Conservation (phyloP, 2,329 filamentous ascomycete genomes). For the Diplodia corticola region DNA sequence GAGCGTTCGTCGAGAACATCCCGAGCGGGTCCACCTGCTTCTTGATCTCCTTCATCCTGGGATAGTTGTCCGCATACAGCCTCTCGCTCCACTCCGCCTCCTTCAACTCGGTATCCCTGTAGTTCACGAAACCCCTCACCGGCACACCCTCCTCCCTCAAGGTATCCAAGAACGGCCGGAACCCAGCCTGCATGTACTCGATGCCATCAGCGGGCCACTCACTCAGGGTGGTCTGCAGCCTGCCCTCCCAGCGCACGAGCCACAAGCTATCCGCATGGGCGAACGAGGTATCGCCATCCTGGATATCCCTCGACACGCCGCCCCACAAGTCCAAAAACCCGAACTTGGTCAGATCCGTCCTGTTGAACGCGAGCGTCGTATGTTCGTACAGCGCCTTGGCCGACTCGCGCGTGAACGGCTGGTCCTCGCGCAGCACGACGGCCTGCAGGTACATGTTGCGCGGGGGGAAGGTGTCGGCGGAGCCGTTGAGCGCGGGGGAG, state of each 20-base stretch:
- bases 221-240: neutral
- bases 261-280: constrained; percentile 28
- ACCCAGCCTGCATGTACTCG: constrained; percentile 27
- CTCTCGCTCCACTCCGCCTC: constrained; percentile 27
- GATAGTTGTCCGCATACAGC: constrained; percentile 27
- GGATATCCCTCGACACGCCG: constrained; percentile 25
- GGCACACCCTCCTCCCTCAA: constrained; percentile 23
- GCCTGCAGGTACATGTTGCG: constrained; percentile 27
- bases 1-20: constrained; percentile 27
- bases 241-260: constrained; percentile 29
- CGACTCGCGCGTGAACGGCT: constrained; percentile 25
- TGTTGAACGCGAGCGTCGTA: constrained; percentile 25
- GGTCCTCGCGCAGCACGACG: constrained; percentile 23
- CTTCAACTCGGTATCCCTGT: constrained; percentile 26
- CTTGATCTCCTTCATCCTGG: constrained; percentile 28
- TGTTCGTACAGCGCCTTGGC: constrained; percentile 25
- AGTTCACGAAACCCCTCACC: constrained; percentile 29
- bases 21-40: constrained; percentile 24
- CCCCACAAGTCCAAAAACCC: constrained; percentile 30
- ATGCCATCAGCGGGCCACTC: constrained; percentile 28
- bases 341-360: constrained; percentile 27
- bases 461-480: constrained; percentile 25
- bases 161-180: constrained; percentile 27
- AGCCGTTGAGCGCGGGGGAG: constrained; percentile 19
- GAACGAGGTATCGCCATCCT: constrained; percentile 25